phyloP scores from a whole-genome alignment of 2,329 filamentous ascomycete species.

The Pyricularia sp. region DNA sequence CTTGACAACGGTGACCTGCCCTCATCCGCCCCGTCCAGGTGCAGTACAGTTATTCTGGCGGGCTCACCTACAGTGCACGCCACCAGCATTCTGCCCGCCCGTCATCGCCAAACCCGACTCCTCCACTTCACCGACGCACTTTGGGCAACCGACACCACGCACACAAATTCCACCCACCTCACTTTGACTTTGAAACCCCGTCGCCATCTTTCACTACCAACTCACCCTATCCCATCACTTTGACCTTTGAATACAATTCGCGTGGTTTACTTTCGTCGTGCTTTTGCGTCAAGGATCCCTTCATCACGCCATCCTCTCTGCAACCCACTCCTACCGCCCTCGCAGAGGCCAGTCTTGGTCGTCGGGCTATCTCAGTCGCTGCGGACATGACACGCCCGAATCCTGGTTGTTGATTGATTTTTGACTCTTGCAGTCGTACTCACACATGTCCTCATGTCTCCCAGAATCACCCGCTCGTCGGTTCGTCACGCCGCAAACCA shows the following conservation, averaged over 20 bases:
- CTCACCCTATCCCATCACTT: neutral
- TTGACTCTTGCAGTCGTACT: slow-evolving; percentile 1
- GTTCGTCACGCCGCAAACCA: slow-evolving; percentile 75
- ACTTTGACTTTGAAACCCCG: neutral
- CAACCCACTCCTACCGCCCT: neutral
- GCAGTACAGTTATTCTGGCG: neutral
- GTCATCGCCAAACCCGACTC: neutral
- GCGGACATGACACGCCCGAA: neutral
- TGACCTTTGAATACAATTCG: neutral
- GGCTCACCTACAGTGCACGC: neutral
- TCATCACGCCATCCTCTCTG: neutral
- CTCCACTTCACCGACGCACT: neutral
- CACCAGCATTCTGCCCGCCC: neutral
- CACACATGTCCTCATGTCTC: slow-evolving; percentile 66
- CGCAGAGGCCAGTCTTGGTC: neutral
- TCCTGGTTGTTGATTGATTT: slow-evolving; percentile 1
- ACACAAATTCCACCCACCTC: neutral
- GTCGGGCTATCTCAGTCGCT: neutral
- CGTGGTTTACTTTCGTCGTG: neutral
- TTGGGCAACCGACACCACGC: neutral
- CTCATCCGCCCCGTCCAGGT: neutral
- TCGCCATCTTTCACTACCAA: neutral
- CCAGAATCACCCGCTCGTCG: slow-evolving; percentile 92
- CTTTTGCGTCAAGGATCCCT: neutral
- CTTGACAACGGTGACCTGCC: neutral